Evolutionary conservation across 1,139 yeast genomes (phyloP).

Genomic region (Saccharomycopsis crataegensis): DNA sequence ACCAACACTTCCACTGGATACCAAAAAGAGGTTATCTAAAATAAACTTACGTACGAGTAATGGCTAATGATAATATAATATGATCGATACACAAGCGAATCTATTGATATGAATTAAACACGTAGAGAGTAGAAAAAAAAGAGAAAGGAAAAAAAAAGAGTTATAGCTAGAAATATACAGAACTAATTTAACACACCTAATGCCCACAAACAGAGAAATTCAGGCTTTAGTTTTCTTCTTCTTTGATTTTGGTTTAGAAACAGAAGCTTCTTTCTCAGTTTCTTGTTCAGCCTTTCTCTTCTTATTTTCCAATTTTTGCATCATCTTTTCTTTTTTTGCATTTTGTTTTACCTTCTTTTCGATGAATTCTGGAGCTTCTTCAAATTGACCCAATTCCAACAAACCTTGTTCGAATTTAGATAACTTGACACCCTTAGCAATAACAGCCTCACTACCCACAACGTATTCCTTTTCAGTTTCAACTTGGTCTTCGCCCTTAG

Average conservation of each 20-base stretch:
- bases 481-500: slow-evolving; percentile 25
- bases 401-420: slow-evolving; percentile 68
- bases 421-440: slow-evolving; percentile 35
- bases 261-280: neutral
- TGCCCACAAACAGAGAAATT: too few species aligned
- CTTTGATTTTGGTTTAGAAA: neutral
- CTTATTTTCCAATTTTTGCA: neutral
- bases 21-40: too few species aligned
- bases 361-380: slow-evolving; percentile 37
- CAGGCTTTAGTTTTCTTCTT: neutral
- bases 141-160: too few species aligned
- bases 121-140: too few species aligned
- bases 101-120: too few species aligned
- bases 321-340: slow-evolving; percentile 1
- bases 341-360: slow-evolving; percentile 17
- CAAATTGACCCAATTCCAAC: slow-evolving; percentile 72
- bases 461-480: slow-evolving; percentile 31
- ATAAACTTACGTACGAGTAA: too few species aligned
- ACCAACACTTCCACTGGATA: too few species aligned
- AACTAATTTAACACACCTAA: too few species aligned
- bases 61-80: too few species aligned
- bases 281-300: slow-evolving; percentile 1
- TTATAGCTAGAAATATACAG: too few species aligned
- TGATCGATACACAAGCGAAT: too few species aligned
- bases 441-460: slow-evolving; percentile 29